Evolutionary conservation across 106 monocot genomes (phyloP).

Genomic region (Platanthera guangdongensis): DNA sequence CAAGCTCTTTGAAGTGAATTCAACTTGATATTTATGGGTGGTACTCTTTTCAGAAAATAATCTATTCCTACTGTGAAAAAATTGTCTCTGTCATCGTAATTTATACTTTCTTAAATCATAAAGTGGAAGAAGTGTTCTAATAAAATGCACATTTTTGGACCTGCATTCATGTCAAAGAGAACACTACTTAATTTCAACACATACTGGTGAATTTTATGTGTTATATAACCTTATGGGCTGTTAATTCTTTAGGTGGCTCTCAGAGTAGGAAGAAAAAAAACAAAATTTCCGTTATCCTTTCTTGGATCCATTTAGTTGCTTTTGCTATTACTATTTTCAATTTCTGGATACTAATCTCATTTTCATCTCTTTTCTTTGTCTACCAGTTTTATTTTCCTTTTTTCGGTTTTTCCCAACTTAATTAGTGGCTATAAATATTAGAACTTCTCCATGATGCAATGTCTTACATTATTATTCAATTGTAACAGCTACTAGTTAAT

Average conservation of each 20-base stretch:
- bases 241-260: neutral
- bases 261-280: too few species aligned
- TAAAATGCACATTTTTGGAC: neutral
- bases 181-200: neutral
- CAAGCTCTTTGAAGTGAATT: neutral
- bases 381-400: neutral
- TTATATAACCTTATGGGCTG: neutral
- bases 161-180: neutral
- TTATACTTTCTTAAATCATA: neutral
- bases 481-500: slow-evolving; percentile 1
- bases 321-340: neutral
- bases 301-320: neutral
- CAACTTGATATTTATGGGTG: neutral
- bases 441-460: neutral
- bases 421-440: neutral
- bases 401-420: neutral
- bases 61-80: too few species aligned
- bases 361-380: neutral
- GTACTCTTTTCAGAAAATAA: neutral
- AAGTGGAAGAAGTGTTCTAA: neutral
- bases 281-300: neutral
- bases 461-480: neutral
- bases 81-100: neutral
- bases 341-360: neutral
- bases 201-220: neutral